Conservation (phyloP, 306 rosid species). For the Begonia peltatifolia region DNA sequence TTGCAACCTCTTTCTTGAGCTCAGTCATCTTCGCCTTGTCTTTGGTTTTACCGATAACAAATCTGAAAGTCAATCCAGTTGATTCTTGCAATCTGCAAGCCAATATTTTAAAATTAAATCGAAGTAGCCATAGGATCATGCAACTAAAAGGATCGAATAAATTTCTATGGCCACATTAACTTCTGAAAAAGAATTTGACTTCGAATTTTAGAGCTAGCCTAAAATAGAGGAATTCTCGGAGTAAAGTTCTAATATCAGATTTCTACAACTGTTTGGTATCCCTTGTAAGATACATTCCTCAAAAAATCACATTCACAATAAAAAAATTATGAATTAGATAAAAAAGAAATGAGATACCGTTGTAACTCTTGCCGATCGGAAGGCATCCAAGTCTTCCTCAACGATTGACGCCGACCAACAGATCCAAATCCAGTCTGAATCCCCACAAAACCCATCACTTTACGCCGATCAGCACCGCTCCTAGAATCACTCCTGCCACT, state of each 20-base stretch:
- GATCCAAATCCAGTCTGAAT: slow-evolving; percentile 83
- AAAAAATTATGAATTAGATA: background rate
- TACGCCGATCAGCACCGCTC: slow-evolving; percentile 20
- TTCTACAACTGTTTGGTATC: too few species aligned
- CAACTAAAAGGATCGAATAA: too few species aligned
- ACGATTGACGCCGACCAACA: slow-evolving; percentile 47
- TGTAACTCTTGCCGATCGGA: slow-evolving; percentile 65
- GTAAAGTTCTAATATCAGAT: too few species aligned
- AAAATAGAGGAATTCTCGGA: too few species aligned
- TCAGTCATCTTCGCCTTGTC: slow-evolving; percentile 58
- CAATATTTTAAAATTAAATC: too few species aligned
- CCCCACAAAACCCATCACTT: slow-evolving; percentile 86
- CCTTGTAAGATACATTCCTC: too few species aligned
- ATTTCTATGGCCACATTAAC: too few species aligned
- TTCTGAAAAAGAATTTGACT: too few species aligned
- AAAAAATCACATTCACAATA: too few species aligned
- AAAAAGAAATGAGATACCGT: slow-evolving; percentile 30
- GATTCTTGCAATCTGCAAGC: slow-evolving; percentile 85
- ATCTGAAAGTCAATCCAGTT: slow-evolving; percentile 88
- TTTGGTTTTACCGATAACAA: slow-evolving; percentile 67
- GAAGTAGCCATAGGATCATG: too few species aligned
- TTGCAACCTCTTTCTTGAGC: slow-evolving; percentile 54
- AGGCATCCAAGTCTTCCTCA: slow-evolving; percentile 93
- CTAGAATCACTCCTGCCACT: slow-evolving; percentile 3
- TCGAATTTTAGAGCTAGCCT: too few species aligned